These are phyloP conservation scores for Daldinia grandis DNA, from an alignment of 495 filamentous ascomycete genomes.

Conservation along the genomic window DNA sequence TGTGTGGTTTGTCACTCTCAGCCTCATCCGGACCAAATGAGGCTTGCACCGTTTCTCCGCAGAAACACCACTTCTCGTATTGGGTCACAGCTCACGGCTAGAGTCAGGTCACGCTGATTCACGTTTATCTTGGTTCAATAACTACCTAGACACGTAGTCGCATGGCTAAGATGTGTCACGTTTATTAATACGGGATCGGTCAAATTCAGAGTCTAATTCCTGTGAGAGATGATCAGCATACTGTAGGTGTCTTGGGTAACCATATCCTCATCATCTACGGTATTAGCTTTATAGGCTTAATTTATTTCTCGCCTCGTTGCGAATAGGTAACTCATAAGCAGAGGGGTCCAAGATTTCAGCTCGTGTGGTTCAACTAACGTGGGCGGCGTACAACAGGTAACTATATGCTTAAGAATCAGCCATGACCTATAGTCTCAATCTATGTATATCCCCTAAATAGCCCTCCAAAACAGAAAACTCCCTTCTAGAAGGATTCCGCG, in stretches of 20 bases:
- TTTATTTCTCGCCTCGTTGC: slow-evolving; percentile 6
- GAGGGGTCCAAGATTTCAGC: neutral
- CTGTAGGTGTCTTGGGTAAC: slow-evolving; percentile 25
- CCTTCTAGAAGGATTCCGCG: slow-evolving; percentile 38
- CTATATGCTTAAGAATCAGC: neutral
- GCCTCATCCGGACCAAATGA: slow-evolving; percentile 38
- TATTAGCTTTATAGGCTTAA: slow-evolving; percentile 1
- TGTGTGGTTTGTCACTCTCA: slow-evolving; percentile 35
- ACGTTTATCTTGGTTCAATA: slow-evolving; percentile 9
- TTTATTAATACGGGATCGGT: slow-evolving; percentile 5
- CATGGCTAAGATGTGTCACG: slow-evolving; percentile 17
- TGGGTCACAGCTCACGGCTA: slow-evolving; percentile 2
- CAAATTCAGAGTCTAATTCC: slow-evolving; percentile 1
- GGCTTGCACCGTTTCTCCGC: slow-evolving; percentile 32
- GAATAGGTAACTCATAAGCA: neutral
- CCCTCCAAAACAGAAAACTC: neutral
- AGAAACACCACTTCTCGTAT: slow-evolving; percentile 39
- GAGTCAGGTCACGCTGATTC: slow-evolving; percentile 32
- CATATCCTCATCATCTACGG: slow-evolving; percentile 4
- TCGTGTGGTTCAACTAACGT: neutral
- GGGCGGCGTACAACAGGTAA: neutral
- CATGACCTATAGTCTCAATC: neutral
- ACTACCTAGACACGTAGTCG: neutral
- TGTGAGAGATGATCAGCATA: slow-evolving; percentile 6
- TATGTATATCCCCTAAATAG: neutral